Base-by-base conservation (phyloP, 2,329 filamentous ascomycete genomes). In the Amauroascus niger region DNA sequence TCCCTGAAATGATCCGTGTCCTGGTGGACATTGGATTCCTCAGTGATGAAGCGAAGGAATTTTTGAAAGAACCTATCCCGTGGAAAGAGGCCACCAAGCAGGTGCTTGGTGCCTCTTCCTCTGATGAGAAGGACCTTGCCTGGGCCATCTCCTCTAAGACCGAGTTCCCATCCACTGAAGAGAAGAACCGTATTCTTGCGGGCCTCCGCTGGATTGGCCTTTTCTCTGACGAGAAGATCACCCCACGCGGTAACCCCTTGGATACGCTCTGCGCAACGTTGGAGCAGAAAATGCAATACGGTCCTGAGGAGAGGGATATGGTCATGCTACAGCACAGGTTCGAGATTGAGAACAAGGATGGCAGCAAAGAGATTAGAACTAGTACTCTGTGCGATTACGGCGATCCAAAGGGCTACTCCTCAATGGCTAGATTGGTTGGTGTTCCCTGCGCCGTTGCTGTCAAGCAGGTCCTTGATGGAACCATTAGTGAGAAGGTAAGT, bases 1-100 rank as follows among this genome's bases (percentile, higher is more conserved):
- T 95, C 80, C 89, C 90, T 2, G 81, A 94, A 69, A 91, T 96
- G 71, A 81, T 96, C 74, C 86, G 85, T 68, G 81, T 84, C 24
- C 82, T 97, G 9, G 88, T 95, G 57, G 86, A 96, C 67, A 86
- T 90, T 57, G 89, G 88, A 60, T 95, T 96, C 80, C 79, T 97
- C 46, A 80, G 77, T 53, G 88, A 95, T 55, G 79, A 82, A 40
- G 74, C 79, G 59, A 73, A 80, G 57, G 77, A 80, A 62, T 79
- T 76, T 72, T 79, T 90, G 64, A 83, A 83, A 66, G 71, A 79
- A 60, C 74, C 83, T 26, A 79, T 86, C 50, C 64, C 85, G 54
- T 97, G 90, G 91, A 88, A 86, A 69, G 86, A 95, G 61, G 88
- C 87, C 32, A 89, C 88, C 37, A 75, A 86, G 66, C 81, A 86